Conservation (phyloP, 805 yeast genomes). For the Yamadazyma phyllophila region DNA sequence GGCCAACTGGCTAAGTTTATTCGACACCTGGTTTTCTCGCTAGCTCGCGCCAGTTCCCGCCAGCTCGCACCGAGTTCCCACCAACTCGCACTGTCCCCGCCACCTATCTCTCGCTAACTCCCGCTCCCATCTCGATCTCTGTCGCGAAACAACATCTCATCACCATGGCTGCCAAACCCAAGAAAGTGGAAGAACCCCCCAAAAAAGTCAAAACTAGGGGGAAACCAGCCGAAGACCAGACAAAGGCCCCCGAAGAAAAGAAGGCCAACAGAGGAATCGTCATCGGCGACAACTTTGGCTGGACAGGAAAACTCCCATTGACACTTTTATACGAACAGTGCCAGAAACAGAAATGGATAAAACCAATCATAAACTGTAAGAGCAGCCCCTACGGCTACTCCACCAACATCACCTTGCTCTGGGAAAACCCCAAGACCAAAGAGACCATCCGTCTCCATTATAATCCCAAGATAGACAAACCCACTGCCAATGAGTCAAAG, state of each 20-base stretch:
- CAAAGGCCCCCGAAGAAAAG: conserved; percentile 1
- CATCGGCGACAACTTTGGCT: conserved; percentile 61
- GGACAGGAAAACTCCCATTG: conserved; percentile 95
- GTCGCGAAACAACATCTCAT: too few species aligned
- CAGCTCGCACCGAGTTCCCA: too few species aligned
- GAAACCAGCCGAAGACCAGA: not conserved
- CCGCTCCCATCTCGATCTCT: too few species aligned
- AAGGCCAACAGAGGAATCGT: conserved; percentile 30
- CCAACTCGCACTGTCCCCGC: not conserved
- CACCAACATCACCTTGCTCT: conserved; percentile 62
- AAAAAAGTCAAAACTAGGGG: not conserved
- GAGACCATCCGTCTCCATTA: conserved; percentile 57
- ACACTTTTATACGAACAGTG: conserved; percentile 82
- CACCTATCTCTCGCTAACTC: too few species aligned
- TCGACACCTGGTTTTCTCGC: too few species aligned
- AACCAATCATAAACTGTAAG: conserved; percentile 74
- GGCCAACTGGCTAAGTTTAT: too few species aligned
- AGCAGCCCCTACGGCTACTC: conserved; percentile 49
- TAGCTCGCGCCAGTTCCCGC: too few species aligned
- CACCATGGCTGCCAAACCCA: conserved; percentile 13
- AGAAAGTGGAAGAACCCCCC: conserved; percentile 1
- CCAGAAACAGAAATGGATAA: conserved; percentile 87
- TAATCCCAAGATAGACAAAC: conserved; percentile 60
- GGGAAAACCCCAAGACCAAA: conserved; percentile 79
- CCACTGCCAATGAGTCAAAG: conserved; percentile 84